A percentile compares a stretch with the other conserved stretches of the same genome.
These are phyloP conservation scores for Diaporthe destruens DNA, from an alignment of 2,329 filamentous ascomycete genomes.

Conservation along the genomic window DNA sequence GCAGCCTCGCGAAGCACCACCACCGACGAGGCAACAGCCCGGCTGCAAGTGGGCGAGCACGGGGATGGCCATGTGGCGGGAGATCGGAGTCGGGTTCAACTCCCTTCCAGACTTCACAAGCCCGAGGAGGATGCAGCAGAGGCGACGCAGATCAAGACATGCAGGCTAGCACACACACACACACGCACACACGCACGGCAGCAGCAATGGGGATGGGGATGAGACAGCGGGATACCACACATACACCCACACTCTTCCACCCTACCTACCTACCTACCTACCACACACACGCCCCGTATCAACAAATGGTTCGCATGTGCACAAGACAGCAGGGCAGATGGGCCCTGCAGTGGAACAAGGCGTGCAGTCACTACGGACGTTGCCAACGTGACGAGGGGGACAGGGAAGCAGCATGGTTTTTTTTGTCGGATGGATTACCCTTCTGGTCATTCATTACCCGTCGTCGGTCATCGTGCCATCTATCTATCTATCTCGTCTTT, in stretches of 20 bases:
- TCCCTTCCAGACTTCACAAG: slow-evolving; percentile 32
- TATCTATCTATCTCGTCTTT: too few species aligned
- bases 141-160: not conserved
- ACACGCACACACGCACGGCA: not conserved
- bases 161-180: slow-evolving; percentile 10
- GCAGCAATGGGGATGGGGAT: too few species aligned
- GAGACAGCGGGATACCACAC: not conserved
- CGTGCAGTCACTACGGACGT: not conserved
- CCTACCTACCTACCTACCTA: not conserved
- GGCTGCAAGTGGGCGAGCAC: slow-evolving; percentile 20
- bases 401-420: not conserved
- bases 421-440: not conserved
- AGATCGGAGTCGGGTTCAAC: slow-evolving; percentile 36
- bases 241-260: not conserved
- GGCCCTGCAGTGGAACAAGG: not conserved
- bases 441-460: not conserved
- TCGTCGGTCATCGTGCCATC: not conserved
- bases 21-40: not conserved
- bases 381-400: not conserved
- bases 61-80: slow-evolving; percentile 23
- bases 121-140: slow-evolving; percentile 30
- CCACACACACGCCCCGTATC: not conserved
- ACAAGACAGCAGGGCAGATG: not conserved
- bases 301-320: not conserved
- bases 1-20: slow-evolving; percentile 10